Base-by-base conservation (phyloP, 345 rosid genomes). In the Camelina laxa region DNA sequence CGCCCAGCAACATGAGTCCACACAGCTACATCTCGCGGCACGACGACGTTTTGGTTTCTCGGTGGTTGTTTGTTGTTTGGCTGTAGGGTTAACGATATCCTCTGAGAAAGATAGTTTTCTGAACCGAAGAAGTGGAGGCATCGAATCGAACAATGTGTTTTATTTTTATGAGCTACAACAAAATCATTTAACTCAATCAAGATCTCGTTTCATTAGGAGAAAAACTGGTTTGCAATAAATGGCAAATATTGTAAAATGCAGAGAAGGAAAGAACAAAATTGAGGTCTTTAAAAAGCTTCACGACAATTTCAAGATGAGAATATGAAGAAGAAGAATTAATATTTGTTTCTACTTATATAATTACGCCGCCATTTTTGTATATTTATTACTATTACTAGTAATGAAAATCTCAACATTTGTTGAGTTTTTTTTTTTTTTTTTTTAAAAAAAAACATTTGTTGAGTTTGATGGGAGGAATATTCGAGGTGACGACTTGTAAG, bases 1-100 rank as follows among this genome's bases (percentile, higher is more conserved):
- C 9, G 69, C 33, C 91, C 91, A 85, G 47, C 85, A 91, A 65
- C 96, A 87, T 6, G 71, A 70, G 30, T 88, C 88, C 9, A 88
- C 7, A 21, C 87, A 83, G 63, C 85, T 81, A 85, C 93, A 83
- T 81, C 78, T 80, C 70, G 38, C 70, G 0, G 41, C 17, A 65
- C 78, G 69, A 11, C 80, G 62, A 2, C 74, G 69, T 60, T 51
- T 87, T 3, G 72, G 68, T 24, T 15, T 51, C 9, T 67, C 62
- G 33, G 9, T 13, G 33, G 49, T 51, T 11, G 72, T 67, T 47
- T 69, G 39, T 19, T 49, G 60, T 51, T 81, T 59, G 38, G 62
- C 58, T 3, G 22, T 30, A 1, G 70, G 39, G 39, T 35, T 48
- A 44, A 47, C 72, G 39, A 33, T 69, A 11, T 72, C 76, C 51